Conservation (phyloP, 768 basidiomycete genomes). For the Lactarius sp. region DNA sequence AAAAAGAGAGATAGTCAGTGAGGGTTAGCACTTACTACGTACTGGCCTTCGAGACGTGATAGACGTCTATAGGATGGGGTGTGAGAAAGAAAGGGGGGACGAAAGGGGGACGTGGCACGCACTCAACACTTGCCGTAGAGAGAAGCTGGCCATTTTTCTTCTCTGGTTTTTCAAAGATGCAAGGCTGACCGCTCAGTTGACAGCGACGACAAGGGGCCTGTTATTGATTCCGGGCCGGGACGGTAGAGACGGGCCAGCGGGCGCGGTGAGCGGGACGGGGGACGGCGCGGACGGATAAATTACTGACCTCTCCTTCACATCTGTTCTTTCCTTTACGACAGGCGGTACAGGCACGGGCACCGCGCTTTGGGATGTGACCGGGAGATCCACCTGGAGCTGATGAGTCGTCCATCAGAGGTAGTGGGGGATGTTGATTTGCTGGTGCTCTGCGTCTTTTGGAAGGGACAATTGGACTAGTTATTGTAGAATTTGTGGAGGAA, state of each 20-base stretch:
- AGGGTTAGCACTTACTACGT: conserved; percentile 49
- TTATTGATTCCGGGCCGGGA: conserved; percentile 48
- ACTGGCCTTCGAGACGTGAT: conserved; percentile 81
- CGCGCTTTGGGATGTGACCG: conserved; percentile 81
- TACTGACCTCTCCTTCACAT: conserved; percentile 83
- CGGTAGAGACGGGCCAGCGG: conserved; percentile 62
- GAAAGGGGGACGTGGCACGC: conserved; percentile 34
- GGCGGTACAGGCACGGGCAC: conserved; percentile 83
- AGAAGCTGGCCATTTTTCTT: conserved; percentile 66
- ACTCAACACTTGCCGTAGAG: conserved; percentile 71
- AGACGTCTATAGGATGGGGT: conserved; percentile 50
- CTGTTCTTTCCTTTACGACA: conserved; percentile 91
- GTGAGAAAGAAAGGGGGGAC: conserved; percentile 15
- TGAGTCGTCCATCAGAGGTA: conserved; percentile 30
- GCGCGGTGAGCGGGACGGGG: conserved; percentile 43
- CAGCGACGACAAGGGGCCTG: conserved; percentile 89
- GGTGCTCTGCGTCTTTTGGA: conserved; percentile 49
- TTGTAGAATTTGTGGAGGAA: conserved; percentile 54
- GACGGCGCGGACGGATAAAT: conserved; percentile 25
- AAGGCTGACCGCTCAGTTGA: conserved; percentile 72
- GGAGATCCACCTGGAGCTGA: conserved; percentile 31
- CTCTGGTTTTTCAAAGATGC: conserved; percentile 88
- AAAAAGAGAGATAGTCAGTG: conserved; percentile 6
- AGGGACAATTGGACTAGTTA: conserved; percentile 50
- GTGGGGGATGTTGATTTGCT: conserved; percentile 24